Percentiles rank a stretch among this genome's conserved stretches.
Evolutionary conservation across 371 early-diverging fungal genomes (phyloP).

Genomic region (Mucor saturninus): DNA sequence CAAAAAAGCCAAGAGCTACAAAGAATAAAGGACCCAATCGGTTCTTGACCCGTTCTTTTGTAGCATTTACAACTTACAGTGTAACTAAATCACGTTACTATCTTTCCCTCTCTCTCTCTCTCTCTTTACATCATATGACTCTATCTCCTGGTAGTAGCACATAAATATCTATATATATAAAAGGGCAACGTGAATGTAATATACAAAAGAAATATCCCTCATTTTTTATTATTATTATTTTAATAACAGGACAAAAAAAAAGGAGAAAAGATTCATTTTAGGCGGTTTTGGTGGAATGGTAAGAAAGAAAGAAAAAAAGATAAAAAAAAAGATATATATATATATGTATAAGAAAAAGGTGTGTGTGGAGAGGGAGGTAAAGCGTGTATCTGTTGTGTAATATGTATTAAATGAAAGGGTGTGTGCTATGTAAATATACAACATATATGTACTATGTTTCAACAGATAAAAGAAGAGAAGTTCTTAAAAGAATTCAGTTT

Average conservation of each 20-base stretch:
- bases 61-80: neutral
- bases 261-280: no score
- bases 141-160: neutral
- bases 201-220: no score
- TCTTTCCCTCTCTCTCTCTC: neutral
- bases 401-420: no score
- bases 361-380: no score
- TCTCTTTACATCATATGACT: neutral
- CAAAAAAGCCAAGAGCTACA: neutral
- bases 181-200: neutral
- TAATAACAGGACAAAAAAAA: neutral
- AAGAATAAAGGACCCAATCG: slow-evolving; percentile 2
- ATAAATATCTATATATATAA: neutral
- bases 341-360: no score
- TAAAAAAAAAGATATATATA: no score
- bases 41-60: neutral
- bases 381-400: no score
- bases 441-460: neutral
- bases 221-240: no score
- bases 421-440: no score
- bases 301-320: no score
- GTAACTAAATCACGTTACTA: neutral
- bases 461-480: neutral
- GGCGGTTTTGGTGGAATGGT: no score
- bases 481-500: slow-evolving; percentile 27